phyloP scores from a whole-genome alignment of 2,329 filamentous ascomycete species.

The Fusarium anguioides region DNA sequence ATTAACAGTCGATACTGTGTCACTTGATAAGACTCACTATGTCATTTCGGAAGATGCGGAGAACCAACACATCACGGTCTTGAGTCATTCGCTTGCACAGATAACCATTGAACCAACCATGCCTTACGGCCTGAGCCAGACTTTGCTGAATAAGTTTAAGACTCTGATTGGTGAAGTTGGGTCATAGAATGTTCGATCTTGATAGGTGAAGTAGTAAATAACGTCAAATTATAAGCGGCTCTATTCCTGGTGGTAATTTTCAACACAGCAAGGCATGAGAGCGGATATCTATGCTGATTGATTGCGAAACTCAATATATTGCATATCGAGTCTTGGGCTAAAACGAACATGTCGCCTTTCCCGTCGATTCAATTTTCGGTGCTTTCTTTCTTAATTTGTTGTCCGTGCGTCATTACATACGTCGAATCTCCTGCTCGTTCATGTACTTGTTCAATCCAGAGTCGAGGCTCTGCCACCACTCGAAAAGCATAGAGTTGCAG shows the following conservation, averaged over 20 bases:
- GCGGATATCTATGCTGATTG: constrained; percentile 47
- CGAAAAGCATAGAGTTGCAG: constrained; percentile 95
- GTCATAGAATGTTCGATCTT: not conserved
- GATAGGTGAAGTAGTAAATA: constrained; percentile 12
- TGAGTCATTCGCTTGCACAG: not conserved
- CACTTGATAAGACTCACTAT: constrained; percentile 17
- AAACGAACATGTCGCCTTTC: not conserved
- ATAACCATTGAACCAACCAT: not conserved
- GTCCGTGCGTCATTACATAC: constrained; percentile 67
- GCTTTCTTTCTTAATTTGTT: constrained; percentile 9
- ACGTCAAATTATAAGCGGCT: constrained; percentile 39
- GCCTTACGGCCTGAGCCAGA: not conserved
- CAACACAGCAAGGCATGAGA: constrained; percentile 14
- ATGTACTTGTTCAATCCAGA: constrained; percentile 84
- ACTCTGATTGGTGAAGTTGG: not conserved
- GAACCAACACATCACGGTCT: constrained; percentile 4
- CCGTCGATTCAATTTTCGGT: constrained; percentile 11
- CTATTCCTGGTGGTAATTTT: constrained; percentile 9
- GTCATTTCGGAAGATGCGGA: constrained; percentile 7
- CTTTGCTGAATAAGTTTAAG: not conserved
- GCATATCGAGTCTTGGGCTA: constrained; percentile 2
- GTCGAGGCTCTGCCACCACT: constrained; percentile 94
- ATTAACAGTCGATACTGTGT: constrained; percentile 16
- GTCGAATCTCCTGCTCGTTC: constrained; percentile 86
- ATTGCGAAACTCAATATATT: constrained; percentile 32